Percentiles rank a stretch among this genome's conserved stretches.
Conservation (phyloP, 331 rosid genomes). For the Spiraea crenata region DNA sequence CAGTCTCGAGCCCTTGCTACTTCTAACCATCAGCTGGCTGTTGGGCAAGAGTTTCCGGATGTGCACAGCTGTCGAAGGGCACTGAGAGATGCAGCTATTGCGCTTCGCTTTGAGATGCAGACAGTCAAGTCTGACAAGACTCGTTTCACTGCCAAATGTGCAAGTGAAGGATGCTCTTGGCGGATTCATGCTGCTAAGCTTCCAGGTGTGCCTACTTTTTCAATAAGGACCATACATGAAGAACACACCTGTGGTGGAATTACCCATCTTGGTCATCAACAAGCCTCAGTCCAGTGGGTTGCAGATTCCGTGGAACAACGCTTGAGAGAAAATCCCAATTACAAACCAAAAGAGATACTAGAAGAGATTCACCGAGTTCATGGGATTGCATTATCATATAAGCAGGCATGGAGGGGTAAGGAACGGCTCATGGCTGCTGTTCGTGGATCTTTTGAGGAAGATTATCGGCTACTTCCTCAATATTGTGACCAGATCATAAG, state of each 20-base stretch:
- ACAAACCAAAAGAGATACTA: conserved; percentile 52
- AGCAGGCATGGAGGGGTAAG: conserved; percentile 71
- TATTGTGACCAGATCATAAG: conserved; percentile 55
- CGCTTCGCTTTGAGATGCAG: conserved; percentile 54
- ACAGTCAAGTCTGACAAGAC: conserved; percentile 56
- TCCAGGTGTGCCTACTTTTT: conserved; percentile 58
- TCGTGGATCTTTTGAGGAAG: conserved; percentile 59
- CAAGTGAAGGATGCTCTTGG: conserved; percentile 63
- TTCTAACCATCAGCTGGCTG: conserved; percentile 33
- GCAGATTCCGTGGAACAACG: conserved; percentile 53
- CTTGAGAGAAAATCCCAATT: conserved; percentile 51
- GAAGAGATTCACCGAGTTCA: conserved; percentile 61
- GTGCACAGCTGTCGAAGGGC: conserved; percentile 66
- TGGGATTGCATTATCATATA: conserved; percentile 57
- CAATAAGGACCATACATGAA: conserved; percentile 55
- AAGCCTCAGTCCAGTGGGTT: conserved; percentile 70
- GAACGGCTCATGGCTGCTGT: conserved; percentile 54
- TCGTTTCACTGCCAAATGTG: conserved; percentile 59
- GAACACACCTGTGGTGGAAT: conserved; percentile 55
- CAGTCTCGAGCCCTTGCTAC: conserved; percentile 32
- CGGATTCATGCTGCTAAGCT: conserved; percentile 65
- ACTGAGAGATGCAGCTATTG: conserved; percentile 61
- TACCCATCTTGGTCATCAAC: conserved; percentile 58
- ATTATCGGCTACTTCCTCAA: conserved; percentile 48
- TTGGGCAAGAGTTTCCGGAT: conserved; percentile 60